phyloP scores from a whole-genome alignment of 1,284 basidiomycete genomes.

The Athelia psychrophila region DNA sequence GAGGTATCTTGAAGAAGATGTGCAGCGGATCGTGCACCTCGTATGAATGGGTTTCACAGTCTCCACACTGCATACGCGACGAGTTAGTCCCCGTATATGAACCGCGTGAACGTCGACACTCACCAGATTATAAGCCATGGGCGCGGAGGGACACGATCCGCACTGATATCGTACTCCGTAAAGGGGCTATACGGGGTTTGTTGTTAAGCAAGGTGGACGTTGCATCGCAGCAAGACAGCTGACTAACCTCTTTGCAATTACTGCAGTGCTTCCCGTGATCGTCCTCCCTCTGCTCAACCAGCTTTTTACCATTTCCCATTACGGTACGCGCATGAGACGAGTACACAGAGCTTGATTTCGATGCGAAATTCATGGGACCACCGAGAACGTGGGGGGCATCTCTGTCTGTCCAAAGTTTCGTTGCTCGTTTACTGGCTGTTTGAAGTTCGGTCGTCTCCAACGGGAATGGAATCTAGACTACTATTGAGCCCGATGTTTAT shows the following conservation, averaged over 20 bases:
- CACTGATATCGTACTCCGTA: conserved; percentile 75
- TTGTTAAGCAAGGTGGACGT: no score
- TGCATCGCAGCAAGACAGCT: conserved; percentile 12
- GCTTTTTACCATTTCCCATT: conserved; percentile 41
- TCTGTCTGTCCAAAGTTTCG: conserved; percentile 72
- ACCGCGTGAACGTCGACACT: no score
- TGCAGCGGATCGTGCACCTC: conserved; percentile 79
- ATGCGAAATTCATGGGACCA: conserved; percentile 31
- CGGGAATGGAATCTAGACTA: conserved; percentile 77
- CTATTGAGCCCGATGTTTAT: conserved; percentile 1
- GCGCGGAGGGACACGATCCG: conserved; percentile 67
- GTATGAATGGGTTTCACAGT: conserved; percentile 79
- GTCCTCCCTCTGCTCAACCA: conserved; percentile 26
- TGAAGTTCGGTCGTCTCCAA: conserved; percentile 72
- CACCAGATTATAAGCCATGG: conserved; percentile 64
- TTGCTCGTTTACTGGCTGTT: conserved; percentile 69
- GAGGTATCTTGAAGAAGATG: conserved; percentile 82
- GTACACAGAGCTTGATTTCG: conserved; percentile 55
- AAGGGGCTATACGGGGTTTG: conserved; percentile 49
- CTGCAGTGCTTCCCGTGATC: conserved; percentile 61
- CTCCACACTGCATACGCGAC: conserved; percentile 58
- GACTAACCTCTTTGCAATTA: conserved; percentile 56
- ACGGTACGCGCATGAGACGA: conserved; percentile 66
- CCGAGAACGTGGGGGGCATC: conserved; percentile 62
- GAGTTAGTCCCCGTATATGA: no score